Base-by-base conservation (phyloP, 805 yeast genomes). In the Spathaspora girioi region DNA sequence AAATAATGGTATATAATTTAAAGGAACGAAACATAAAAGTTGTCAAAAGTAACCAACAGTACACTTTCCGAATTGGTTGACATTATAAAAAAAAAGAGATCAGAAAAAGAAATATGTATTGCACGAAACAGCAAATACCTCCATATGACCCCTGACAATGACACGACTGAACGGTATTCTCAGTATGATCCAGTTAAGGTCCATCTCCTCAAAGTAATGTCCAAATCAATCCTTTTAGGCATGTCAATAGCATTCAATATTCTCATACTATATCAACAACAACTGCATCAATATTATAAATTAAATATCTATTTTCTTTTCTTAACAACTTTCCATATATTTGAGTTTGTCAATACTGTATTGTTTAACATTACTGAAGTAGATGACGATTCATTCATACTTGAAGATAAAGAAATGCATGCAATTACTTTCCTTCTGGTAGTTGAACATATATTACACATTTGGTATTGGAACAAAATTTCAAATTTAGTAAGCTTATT, bases 301-400 rank as follows among this genome's bases (percentile, higher is more conserved):
- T 11, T 58, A 10, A 49, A 48, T 31, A 26, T 82, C 0, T 90
- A 87, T 63, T 52, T 86, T 9, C 64, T 76, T 10, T 64, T 79
- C 0, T 63, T 88, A 9, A 65, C 86, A 2, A 26, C 77, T 0
- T 94, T 93, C 69, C 98, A 94, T 65, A 80, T 88, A 58, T 64
- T 89, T 18, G 99, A 94, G 69, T 94, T 85, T 64, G 81, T 79
- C 60, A 79, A 83, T 40, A 94, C 99, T 0, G 91, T 96, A 0
- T 69, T 73, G 48, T 90, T 76, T 68, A 91, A 93, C 61, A 76
- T 83, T 2, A 65, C 73, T 3, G 83, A 84, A 60, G 86, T 86
- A 1, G 83, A 82, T 42, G 78, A 78, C 50, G 90, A 87, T 58
- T 90, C 75, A 32, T 71, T 71, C 50, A 66, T 71, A 10, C 52